These are phyloP conservation scores for Monosporascus cannonballus DNA, from an alignment of 2,329 filamentous ascomycete genomes.

Conservation along the genomic window DNA sequence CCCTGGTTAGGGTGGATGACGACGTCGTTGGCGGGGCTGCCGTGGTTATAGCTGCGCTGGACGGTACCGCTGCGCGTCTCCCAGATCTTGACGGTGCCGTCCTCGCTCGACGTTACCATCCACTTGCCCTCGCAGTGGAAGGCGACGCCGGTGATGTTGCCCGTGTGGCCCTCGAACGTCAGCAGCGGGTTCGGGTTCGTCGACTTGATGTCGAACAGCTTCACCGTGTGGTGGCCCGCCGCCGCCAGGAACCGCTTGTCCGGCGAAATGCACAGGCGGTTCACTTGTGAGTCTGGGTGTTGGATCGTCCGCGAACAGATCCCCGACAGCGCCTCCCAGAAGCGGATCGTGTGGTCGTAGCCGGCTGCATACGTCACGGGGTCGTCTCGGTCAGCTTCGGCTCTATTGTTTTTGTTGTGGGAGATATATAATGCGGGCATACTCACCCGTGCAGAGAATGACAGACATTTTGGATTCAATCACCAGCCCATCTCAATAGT, in stretches of 20 bases:
- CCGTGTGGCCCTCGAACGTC: constrained; percentile 92
- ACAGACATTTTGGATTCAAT: constrained; percentile 44
- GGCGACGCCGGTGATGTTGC: constrained; percentile 91
- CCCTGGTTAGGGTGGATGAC: constrained; percentile 99
- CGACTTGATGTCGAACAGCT: constrained; percentile 97
- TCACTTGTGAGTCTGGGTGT: constrained; percentile 96
- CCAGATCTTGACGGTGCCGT: constrained; percentile 96
- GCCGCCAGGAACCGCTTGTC: constrained; percentile 95
- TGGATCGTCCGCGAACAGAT: constrained; percentile 98
- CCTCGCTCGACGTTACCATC: constrained; percentile 98
- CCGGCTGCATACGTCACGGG: constrained; percentile 36
- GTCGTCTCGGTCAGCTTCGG: too few relatives aligned
- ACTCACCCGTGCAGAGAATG: constrained; percentile 55
- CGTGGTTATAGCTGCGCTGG: constrained; percentile 90
- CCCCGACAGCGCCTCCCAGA: constrained; percentile 96
- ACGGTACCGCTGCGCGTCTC: constrained; percentile 80
- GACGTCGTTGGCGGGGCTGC: constrained; percentile 87
- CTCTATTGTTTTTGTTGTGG: too few relatives aligned
- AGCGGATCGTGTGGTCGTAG: constrained; percentile 62
- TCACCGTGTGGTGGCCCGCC: constrained; percentile 74
- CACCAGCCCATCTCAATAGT: not conserved
- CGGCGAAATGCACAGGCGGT: constrained; percentile 94
- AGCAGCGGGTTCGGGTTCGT: constrained; percentile 93
- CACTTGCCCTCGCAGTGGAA: constrained; percentile 99
- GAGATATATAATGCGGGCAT: not conserved